A percentile compares a stretch with the other conserved stretches of the same genome.
Conservation (phyloP, 805 yeast genomes). For the Saturnispora sanitii region DNA sequence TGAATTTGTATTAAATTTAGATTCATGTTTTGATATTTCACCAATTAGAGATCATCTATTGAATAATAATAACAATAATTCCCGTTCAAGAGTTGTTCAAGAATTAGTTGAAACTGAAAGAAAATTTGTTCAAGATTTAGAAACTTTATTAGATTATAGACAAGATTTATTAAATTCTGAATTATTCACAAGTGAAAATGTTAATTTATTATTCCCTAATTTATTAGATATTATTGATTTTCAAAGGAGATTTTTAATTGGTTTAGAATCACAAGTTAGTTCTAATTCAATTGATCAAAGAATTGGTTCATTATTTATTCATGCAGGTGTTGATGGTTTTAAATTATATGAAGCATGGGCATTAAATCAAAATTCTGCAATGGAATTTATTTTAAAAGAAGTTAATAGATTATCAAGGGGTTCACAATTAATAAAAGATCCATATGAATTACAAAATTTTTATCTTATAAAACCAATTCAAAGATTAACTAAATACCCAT, state of each 20-base stretch:
- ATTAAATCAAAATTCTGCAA: constrained; percentile 77
- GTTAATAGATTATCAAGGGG: constrained; percentile 45
- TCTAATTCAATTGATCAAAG: constrained; percentile 70
- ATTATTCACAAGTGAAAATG: constrained; percentile 64
- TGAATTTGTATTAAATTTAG: constrained; percentile 48
- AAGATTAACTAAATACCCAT: constrained; percentile 90
- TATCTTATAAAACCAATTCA: constrained; percentile 91
- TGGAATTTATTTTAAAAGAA: constrained; percentile 65
- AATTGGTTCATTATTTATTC: constrained; percentile 80
- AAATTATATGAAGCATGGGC: constrained; percentile 92
- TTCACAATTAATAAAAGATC: constrained; percentile 61
- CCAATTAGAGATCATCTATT: constrained; percentile 20
- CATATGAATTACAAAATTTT: constrained; percentile 82
- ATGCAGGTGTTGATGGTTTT: constrained; percentile 71
- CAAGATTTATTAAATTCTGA: constrained; percentile 58
- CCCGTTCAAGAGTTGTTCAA: constrained; percentile 56
- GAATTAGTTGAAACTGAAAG: constrained; percentile 88
- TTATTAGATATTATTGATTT: constrained; percentile 77
- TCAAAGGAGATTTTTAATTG: constrained; percentile 80
- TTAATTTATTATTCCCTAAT: constrained; percentile 79
- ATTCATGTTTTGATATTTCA: constrained; percentile 28
- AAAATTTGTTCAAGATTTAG: constrained; percentile 86
- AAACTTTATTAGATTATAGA: constrained; percentile 58
- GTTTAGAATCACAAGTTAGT: constrained; percentile 77
- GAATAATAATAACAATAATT: constrained; percentile 39